Evolutionary conservation across 805 yeast genomes (phyloP).

Genomic region (Blastobotrys parvus): DNA sequence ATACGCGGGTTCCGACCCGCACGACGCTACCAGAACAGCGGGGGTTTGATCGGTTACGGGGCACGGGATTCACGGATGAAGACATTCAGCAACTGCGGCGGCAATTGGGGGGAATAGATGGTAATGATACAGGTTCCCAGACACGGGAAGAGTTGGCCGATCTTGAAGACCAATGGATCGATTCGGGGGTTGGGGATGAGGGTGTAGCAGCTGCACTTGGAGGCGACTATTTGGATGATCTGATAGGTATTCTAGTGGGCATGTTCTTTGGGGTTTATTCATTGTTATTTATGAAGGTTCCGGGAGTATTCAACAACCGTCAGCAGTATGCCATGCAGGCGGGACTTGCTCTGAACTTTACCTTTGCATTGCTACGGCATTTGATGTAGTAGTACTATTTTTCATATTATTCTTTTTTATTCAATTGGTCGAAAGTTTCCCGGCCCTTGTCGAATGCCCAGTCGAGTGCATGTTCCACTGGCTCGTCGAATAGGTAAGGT

Average conservation of each 20-base stretch:
- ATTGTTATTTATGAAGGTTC: slow-evolving; percentile 49
- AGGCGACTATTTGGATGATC: slow-evolving; percentile 52
- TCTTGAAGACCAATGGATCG: slow-evolving; percentile 84
- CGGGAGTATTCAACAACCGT: slow-evolving; percentile 49
- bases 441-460: slow-evolving; percentile 39
- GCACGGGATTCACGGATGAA: slow-evolving; percentile 74
- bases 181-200: slow-evolving; percentile 53
- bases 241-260: slow-evolving; percentile 66
- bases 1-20: slow-evolving; percentile 39
- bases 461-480: slow-evolving; percentile 65
- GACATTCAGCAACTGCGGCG: slow-evolving; percentile 65
- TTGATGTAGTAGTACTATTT: background rate
- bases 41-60: slow-evolving; percentile 77
- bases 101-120: slow-evolving; percentile 68
- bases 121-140: slow-evolving; percentile 22
- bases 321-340: slow-evolving; percentile 61
- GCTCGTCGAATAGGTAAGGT: slow-evolving; percentile 76
- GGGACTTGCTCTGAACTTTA: slow-evolving; percentile 61
- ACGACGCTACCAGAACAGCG: slow-evolving; percentile 59
- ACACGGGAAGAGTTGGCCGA: slow-evolving; percentile 35
- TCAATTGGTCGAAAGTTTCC: slow-evolving; percentile 1
- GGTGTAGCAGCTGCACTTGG: slow-evolving; percentile 38
- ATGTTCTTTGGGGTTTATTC: slow-evolving; percentile 68
- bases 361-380: slow-evolving; percentile 39
- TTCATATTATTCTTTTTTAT: background rate